Conservation (phyloP, 495 filamentous ascomycete species). For the Penicillium desertorum region DNA sequence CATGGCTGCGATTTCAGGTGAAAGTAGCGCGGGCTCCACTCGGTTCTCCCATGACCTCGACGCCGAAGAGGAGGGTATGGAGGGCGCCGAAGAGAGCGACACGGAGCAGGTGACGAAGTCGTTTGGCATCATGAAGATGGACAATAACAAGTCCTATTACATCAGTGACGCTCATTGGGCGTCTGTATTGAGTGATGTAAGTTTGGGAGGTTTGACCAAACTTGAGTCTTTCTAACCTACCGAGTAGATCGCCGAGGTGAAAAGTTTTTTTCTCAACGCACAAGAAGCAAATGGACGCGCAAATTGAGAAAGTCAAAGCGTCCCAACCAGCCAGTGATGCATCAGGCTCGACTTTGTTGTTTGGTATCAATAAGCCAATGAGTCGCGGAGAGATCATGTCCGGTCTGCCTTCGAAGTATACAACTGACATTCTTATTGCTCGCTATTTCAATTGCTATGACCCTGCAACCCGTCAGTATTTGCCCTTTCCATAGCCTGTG, state of each 20-base stretch:
- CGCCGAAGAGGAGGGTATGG: constrained; percentile 52
- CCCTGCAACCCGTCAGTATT: constrained; percentile 62
- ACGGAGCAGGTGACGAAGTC: constrained; percentile 83
- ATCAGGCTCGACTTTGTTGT: constrained; percentile 68
- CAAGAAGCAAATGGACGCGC: constrained; percentile 67
- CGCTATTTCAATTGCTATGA: constrained; percentile 73
- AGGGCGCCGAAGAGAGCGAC: constrained; percentile 69
- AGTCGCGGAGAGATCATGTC: constrained; percentile 73
- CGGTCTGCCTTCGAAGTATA: constrained; percentile 74
- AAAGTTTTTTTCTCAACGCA: constrained; percentile 79
- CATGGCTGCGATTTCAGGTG: constrained; percentile 61
- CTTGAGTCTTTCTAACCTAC: constrained; percentile 10
- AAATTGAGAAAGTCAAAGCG: constrained; percentile 61
- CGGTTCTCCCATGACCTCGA: constrained; percentile 54
- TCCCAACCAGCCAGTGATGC: constrained; percentile 57
- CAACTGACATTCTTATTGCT: constrained; percentile 74
- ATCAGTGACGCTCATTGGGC: constrained; percentile 90
- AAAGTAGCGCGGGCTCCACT: constrained; percentile 53
- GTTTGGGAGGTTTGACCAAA: constrained; percentile 11
- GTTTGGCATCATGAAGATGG: constrained; percentile 84
- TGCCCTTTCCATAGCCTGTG: not conserved
- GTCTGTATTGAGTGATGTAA: constrained; percentile 76
- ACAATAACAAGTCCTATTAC: constrained; percentile 81
- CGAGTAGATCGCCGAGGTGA: constrained; percentile 82
- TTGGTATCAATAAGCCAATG: constrained; percentile 65